A percentile compares a stretch with the other conserved stretches of the same genome.
Evolutionary conservation across 768 basidiomycete genomes (phyloP).

Genomic region (Rhizopogon vesiculosus): DNA sequence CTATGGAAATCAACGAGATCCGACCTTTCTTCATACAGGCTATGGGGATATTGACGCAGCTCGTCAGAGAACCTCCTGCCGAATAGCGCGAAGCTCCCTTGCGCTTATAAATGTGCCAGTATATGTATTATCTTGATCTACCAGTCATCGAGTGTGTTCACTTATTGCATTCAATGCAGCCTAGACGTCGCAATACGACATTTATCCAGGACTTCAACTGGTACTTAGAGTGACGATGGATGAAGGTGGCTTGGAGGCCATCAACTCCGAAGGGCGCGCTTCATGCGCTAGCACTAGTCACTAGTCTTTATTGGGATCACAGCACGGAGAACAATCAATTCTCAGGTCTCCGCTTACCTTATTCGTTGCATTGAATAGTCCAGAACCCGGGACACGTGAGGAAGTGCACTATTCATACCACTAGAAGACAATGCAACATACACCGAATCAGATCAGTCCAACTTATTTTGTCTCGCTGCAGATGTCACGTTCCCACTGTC

Average conservation of each 20-base stretch:
- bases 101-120: neutral
- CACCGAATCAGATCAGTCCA: neutral
- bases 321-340: neutral
- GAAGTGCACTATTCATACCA: neutral
- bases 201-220: neutral
- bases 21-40: conserved; percentile 83
- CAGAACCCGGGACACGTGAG: neutral
- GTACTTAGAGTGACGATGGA: neutral
- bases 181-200: neutral
- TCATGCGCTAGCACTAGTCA: neutral
- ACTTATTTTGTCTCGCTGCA: conserved; percentile 10
- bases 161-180: neutral
- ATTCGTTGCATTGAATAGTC: neutral
- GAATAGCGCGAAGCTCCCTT: neutral
- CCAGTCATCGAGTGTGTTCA: neutral
- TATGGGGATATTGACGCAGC: conserved; percentile 67
- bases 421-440: neutral
- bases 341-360: neutral
- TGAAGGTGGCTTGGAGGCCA: neutral
- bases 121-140: neutral
- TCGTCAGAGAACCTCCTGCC: conserved; percentile 27
- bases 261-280: neutral
- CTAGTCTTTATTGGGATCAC: neutral
- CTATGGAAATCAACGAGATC: conserved; percentile 94
- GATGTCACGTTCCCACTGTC: conserved; percentile 14